Evolutionary conservation across 306 rosid genomes (phyloP).

Genomic region (Sicyos edulis): DNA sequence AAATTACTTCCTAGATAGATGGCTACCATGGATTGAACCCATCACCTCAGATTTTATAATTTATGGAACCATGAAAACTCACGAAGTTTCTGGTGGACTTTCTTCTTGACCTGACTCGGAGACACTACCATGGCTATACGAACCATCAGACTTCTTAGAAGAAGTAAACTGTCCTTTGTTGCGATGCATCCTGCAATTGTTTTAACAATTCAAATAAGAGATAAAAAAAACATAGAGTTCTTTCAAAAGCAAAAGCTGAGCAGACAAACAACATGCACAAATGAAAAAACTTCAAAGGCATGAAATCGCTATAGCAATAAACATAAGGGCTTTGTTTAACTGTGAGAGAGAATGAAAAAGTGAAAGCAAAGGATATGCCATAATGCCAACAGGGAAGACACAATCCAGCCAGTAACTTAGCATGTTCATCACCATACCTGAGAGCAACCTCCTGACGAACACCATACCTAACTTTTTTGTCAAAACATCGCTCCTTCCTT

Average conservation of each 20-base stretch:
- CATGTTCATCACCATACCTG: slow-evolving; percentile 44
- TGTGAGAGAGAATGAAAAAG: not conserved
- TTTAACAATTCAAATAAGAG: not conserved
- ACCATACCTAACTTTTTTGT: slow-evolving; percentile 86
- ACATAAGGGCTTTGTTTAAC: not conserved
- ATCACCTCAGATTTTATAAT: not conserved
- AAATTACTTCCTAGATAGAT: too few relatives aligned
- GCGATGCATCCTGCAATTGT: slow-evolving; percentile 77
- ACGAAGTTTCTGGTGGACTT: slow-evolving; percentile 61
- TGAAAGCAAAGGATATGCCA: slow-evolving; percentile 3
- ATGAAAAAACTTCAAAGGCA: not conserved
- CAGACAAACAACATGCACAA: not conserved
- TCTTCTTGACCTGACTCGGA: slow-evolving; percentile 73
- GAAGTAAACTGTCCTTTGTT: slow-evolving; percentile 95
- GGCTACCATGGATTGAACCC: too few relatives aligned
- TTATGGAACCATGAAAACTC: slow-evolving; percentile 34
- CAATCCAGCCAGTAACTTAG: slow-evolving; percentile 16
- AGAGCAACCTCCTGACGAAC: slow-evolving; percentile 99
- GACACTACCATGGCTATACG: slow-evolving; percentile 48
- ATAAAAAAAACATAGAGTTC: not conserved
- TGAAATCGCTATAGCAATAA: not conserved
- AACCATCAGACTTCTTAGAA: slow-evolving; percentile 76
- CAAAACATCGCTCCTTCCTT: slow-evolving; percentile 85
- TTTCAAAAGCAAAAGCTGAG: not conserved
- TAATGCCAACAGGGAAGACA: slow-evolving; percentile 20